Conservation (phyloP, 352 stramenopile genomes). For the Globisporangium rhizosaccharum region DNA sequence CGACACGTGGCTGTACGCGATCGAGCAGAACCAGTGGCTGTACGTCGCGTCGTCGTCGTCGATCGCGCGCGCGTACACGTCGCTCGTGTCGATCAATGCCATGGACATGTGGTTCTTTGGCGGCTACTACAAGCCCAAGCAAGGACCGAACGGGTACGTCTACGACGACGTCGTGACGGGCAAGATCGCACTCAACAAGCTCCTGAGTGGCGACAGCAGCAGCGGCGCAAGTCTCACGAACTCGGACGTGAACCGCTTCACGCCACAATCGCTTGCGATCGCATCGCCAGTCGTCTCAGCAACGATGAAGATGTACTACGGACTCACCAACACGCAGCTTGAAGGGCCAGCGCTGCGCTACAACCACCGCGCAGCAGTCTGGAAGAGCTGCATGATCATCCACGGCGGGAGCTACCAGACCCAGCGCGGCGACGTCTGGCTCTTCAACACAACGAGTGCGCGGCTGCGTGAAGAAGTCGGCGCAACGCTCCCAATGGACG, state of each 20-base stretch:
- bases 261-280: constrained; percentile 3
- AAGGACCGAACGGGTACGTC: constrained; percentile 57
- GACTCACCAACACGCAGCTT: constrained; percentile 4
- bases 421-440: constrained; percentile 62
- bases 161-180: constrained; percentile 57
- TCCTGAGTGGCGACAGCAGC: background rate
- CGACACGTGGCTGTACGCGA: constrained; percentile 57
- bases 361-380: constrained; percentile 53
- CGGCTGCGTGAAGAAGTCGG: constrained; percentile 18
- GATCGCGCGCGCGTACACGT: constrained; percentile 57
- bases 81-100: constrained; percentile 36
- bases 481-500: constrained; percentile 32
- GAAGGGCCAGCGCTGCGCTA: constrained; percentile 48
- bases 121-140: constrained; percentile 54
- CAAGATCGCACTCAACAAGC: constrained; percentile 22
- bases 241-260: constrained; percentile 8
- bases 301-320: constrained; percentile 26
- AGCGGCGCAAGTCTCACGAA: background rate
- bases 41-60: constrained; percentile 12
- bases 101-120: constrained; percentile 69
- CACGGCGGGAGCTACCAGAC: constrained; percentile 70
- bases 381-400: constrained; percentile 54
- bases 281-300: constrained; percentile 7
- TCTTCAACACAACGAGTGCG: constrained; percentile 53
- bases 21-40: constrained; percentile 38